phyloP scores from a whole-genome alignment of 163 green algal species.

The Scenedesmus sp. region DNA sequence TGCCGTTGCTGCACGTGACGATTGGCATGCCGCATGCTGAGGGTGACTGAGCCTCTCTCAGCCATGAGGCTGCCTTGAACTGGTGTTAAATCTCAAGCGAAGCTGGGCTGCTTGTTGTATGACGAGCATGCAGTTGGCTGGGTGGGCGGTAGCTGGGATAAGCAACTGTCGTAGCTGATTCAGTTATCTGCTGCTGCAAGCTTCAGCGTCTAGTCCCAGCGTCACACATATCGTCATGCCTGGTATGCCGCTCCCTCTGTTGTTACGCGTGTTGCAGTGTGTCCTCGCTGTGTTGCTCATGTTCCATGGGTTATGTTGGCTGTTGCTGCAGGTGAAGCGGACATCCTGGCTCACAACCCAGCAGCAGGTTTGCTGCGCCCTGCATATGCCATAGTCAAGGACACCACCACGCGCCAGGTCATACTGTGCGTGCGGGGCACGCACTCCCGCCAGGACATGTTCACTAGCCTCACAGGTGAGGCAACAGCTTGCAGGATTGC shows the following conservation, averaged over 20 bases:
- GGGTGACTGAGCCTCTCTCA: neutral
- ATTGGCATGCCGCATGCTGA: neutral
- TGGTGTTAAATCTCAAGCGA: neutral
- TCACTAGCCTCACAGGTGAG: constrained; percentile 86
- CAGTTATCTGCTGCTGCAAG: too few species aligned
- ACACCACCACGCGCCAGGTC: constrained; percentile 69
- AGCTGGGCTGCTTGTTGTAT: too few species aligned
- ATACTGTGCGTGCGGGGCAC: constrained; percentile 88
- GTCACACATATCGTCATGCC: too few species aligned
- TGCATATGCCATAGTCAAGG: constrained; percentile 80
- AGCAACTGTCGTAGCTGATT: neutral
- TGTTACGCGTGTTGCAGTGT: too few species aligned
- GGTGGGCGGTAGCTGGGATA: too few species aligned
- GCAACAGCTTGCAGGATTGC: neutral
- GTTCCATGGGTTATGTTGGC: neutral
- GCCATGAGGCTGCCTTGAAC: neutral
- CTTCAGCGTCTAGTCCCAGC: too few species aligned
- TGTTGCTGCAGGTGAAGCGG: constrained; percentile 30
- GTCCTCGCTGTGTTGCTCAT: neutral
- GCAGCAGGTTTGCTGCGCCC: constrained; percentile 85
- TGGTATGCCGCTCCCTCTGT: too few species aligned
- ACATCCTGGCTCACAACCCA: constrained; percentile 74
- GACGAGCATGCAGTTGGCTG: too few species aligned
- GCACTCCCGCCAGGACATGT: constrained; percentile 88
- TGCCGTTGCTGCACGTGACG: neutral